Evolutionary conservation across 306 rosid species (phyloP).

Genomic region (Cicer cuneatum): DNA sequence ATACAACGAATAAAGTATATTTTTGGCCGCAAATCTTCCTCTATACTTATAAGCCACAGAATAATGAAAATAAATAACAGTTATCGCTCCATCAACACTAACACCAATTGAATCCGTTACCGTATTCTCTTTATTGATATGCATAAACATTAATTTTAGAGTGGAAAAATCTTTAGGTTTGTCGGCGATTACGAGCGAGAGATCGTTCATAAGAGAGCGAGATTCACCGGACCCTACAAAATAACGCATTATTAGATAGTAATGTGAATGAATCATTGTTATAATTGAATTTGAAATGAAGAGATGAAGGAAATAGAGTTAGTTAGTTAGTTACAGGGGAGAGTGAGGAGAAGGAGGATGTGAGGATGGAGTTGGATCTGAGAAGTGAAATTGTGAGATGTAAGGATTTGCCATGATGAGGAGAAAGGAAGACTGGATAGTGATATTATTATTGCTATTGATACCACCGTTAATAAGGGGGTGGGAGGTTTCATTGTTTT

Average conservation of each 20-base stretch:
- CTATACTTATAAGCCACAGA: slow-evolving; percentile 73
- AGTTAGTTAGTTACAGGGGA: slow-evolving; percentile 62
- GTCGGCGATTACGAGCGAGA: slow-evolving; percentile 45
- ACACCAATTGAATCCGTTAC: slow-evolving; percentile 71
- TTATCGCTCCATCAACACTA: slow-evolving; percentile 49
- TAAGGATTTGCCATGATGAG: slow-evolving; percentile 74
- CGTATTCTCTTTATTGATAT: slow-evolving; percentile 63
- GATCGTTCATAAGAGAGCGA: slow-evolving; percentile 75
- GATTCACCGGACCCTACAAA: slow-evolving; percentile 87
- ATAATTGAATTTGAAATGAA: not conserved
- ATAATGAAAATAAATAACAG: slow-evolving; percentile 63
- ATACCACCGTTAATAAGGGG: not conserved
- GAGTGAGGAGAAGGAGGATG: slow-evolving; percentile 70
- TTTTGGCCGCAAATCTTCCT: slow-evolving; percentile 67
- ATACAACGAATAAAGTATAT: slow-evolving; percentile 58
- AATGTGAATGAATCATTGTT: too few species aligned
- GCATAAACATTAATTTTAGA: slow-evolving; percentile 66
- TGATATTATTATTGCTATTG: not conserved
- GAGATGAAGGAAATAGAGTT: not conserved
- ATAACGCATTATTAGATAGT: not conserved
- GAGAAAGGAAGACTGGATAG: slow-evolving; percentile 32
- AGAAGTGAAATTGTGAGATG: slow-evolving; percentile 82
- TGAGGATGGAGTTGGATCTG: slow-evolving; percentile 84
- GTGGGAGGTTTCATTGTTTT: slow-evolving; percentile 22
- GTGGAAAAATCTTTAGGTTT: slow-evolving; percentile 49